These are phyloP conservation scores for Calamus simplicifolius DNA, from an alignment of 176 grass and related monocot species.

Conservation along the genomic window DNA sequence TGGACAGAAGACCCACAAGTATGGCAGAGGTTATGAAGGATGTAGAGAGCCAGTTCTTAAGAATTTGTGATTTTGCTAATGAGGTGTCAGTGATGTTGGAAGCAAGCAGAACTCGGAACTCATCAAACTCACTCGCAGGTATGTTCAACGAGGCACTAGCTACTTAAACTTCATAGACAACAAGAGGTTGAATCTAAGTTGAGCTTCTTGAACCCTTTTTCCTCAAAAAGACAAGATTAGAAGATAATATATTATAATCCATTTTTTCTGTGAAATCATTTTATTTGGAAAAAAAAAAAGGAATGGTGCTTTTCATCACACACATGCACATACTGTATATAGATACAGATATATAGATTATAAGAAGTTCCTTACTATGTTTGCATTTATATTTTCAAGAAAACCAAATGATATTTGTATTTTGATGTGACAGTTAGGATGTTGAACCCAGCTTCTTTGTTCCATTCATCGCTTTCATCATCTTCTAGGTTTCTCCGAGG, in stretches of 20 bases:
- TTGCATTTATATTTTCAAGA: neutral
- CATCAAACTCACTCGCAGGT: slow-evolving; percentile 27
- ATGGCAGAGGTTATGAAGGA: slow-evolving; percentile 71
- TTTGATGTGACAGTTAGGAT: slow-evolving; percentile 38
- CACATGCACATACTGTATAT: no score
- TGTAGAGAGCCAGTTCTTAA: slow-evolving; percentile 44
- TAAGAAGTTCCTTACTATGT: neutral
- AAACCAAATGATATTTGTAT: neutral
- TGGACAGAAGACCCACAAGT: slow-evolving; percentile 48
- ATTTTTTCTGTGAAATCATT: no score
- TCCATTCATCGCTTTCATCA: slow-evolving; percentile 72
- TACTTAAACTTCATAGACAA: slow-evolving; percentile 6
- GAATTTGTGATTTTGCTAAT: slow-evolving; percentile 31
- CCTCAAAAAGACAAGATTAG: no score
- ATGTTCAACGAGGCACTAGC: neutral
- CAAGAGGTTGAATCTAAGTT: neutral
- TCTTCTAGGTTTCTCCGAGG: slow-evolving; percentile 69
- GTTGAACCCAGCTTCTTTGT: slow-evolving; percentile 66
- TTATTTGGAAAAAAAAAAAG: no score
- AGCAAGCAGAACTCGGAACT: slow-evolving; percentile 18
- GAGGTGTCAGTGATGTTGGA: slow-evolving; percentile 64
- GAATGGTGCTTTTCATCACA: no score
- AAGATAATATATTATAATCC: no score
- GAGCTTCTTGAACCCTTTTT: no score
- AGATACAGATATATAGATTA: no score